Evolutionary conservation across 805 yeast genomes (phyloP), one percentile per base, ranked within the genome.

Genomic region (Ogataea corticis): DNA sequence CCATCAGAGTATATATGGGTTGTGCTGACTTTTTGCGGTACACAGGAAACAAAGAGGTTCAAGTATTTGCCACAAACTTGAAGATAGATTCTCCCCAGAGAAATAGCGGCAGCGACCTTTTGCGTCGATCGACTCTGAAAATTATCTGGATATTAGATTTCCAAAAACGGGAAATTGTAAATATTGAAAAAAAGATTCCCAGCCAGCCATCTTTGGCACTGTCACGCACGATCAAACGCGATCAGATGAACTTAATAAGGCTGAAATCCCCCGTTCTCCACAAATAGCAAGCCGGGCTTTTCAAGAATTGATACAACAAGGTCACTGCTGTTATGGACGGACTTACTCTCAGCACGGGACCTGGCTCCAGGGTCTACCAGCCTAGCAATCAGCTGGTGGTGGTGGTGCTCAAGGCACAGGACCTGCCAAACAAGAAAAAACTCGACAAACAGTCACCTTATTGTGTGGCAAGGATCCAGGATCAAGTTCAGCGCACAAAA

Each of bases 361-460:
- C 39, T 11, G 33, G 38, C 7, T 27, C 48, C 27, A 45, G 41
- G 23, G 15, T 48, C 15, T 39, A 45, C 32, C 49, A 46, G n/a
- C 48, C 53, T 1, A 77, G 73, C 27, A 80, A 80, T 28, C 76
- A 79, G 12, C 69, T 91, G 46, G 85, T 87, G 30, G 78, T 90
- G 4, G 84, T 88, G 50, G 87, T 91, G 3, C 75, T 85, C 42
- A 79, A 88, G 52, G 96, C 94, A 1, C 82, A 83, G 57, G 95
- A 89, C 58, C 75, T 94, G 35, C 96, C 96, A 18, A 92, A 94
- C 66, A 71, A 89, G 50, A 73, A 92, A 30, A 87, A 85, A 51
- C 71, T 92, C 41, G 97, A 95, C 58, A 94, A 94, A 59, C 99
- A 94, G 66, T 85, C 87, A 52, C 99, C 98, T 2, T 91, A 88